Percentiles rank a stretch among this genome's conserved stretches.
These are phyloP conservation scores for Entrophospora sp. DNA, from an alignment of 192 early-diverging fungal genomes.

Conservation along the genomic window DNA sequence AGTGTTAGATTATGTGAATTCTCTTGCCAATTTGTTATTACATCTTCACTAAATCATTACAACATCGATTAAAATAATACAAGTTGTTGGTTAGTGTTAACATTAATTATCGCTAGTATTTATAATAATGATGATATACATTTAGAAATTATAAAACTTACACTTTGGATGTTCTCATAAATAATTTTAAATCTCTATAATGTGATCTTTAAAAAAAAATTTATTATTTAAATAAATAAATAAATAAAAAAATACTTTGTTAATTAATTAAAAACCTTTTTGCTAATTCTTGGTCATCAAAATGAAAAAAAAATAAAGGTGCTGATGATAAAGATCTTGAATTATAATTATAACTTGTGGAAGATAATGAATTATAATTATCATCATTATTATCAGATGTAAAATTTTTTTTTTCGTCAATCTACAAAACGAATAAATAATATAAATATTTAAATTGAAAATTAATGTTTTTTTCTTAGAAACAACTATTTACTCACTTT, in stretches of 20 bases:
- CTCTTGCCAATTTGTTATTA: slow-evolving; percentile 46
- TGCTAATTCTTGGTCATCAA: neutral
- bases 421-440: neutral
- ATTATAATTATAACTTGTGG: too few species aligned
- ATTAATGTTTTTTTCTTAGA: too few species aligned
- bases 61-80: too few species aligned
- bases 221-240: neutral
- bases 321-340: neutral
- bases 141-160: slow-evolving; percentile 19
- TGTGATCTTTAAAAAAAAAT: slow-evolving; percentile 4
- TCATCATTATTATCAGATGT: neutral
- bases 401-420: neutral
- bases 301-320: slow-evolving; percentile 20
- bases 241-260: neutral
- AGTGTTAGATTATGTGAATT: slow-evolving; percentile 44
- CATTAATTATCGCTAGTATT: neutral
- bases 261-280: slow-evolving; percentile 1
- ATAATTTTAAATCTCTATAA: slow-evolving; percentile 24
- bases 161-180: slow-evolving; percentile 37
- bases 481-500: too few species aligned
- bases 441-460: too few species aligned
- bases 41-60: slow-evolving; percentile 39
- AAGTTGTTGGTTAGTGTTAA: neutral
- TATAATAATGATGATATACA: neutral
- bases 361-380: too few species aligned